These are phyloP conservation scores for Parathielavia hyrcaniae DNA, from an alignment of 495 filamentous ascomycete species.

Conservation along the genomic window DNA sequence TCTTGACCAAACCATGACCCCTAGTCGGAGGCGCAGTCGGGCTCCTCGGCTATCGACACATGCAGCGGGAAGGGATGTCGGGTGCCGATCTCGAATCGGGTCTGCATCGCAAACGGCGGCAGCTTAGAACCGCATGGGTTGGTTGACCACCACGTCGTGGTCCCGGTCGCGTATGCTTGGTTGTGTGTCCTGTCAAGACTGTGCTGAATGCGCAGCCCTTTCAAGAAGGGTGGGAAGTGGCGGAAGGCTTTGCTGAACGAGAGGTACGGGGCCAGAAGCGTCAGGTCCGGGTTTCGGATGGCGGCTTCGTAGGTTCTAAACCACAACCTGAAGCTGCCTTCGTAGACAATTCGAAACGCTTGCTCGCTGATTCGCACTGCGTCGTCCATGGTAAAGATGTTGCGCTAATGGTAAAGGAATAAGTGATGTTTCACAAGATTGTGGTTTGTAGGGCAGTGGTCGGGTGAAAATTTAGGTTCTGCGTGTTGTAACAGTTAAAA, in stretches of 20 bases:
- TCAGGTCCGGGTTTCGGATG: not conserved
- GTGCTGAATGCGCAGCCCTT: not conserved
- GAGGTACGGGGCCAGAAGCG: not conserved
- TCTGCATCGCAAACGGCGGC: not conserved
- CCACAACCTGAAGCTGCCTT: not conserved
- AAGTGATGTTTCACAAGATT: too few species aligned
- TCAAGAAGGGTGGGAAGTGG: not conserved
- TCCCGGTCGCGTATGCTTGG: not conserved
- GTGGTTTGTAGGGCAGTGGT: too few species aligned
- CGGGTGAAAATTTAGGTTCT: too few species aligned
- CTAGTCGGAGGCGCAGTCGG: not conserved
- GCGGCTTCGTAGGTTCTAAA: not conserved
- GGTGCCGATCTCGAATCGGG: not conserved
- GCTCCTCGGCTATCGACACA: not conserved
- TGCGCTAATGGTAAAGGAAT: not conserved
- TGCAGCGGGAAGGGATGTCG: not conserved
- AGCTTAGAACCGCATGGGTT: not conserved
- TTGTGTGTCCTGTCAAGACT: not conserved
- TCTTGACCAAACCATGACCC: slow-evolving; percentile 1
- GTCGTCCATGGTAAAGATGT: not conserved
- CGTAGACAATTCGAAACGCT: not conserved
- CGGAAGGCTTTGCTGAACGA: not conserved
- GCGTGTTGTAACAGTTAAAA: too few species aligned
- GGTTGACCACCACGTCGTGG: not conserved
- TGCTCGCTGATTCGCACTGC: not conserved